Conservation (phyloP, 2,329 filamentous ascomycete species). For the Orbilia brochopaga region DNA sequence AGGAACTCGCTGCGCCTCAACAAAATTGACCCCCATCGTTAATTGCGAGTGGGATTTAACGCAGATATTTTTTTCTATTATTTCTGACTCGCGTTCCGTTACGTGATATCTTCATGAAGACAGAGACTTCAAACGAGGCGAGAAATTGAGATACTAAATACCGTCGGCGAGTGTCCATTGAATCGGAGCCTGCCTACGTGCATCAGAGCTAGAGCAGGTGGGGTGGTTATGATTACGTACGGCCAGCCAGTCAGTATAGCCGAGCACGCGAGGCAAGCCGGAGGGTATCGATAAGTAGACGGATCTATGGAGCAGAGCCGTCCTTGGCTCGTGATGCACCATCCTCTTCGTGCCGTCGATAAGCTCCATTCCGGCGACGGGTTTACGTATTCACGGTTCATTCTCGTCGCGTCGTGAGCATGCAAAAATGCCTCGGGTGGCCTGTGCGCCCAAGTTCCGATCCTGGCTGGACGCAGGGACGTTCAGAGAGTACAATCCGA, state of each 20-base stretch:
- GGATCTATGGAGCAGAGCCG: neutral
- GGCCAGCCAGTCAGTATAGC: neutral
- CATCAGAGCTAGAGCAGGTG: neutral
- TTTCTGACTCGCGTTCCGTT: too few species aligned
- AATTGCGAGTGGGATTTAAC: neutral
- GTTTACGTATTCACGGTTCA: neutral
- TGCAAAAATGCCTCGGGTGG: slow-evolving; percentile 3
- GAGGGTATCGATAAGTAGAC: neutral
- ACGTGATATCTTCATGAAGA: neutral
- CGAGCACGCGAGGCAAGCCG: slow-evolving; percentile 6
- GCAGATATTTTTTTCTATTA: too few species aligned
- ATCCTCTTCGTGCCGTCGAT: neutral
- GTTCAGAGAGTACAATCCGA: neutral
- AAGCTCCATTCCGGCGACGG: neutral
- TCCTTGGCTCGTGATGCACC: too few species aligned
- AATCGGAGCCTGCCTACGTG: neutral
- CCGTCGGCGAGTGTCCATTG: neutral
- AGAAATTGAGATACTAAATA: neutral
- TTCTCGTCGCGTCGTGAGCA: neutral
- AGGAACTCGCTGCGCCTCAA: slow-evolving; percentile 14
- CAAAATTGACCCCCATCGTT: neutral
- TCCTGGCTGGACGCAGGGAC: slow-evolving; percentile 23
- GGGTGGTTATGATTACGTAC: neutral
- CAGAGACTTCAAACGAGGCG: neutral
- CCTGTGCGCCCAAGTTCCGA: slow-evolving; percentile 21